phyloP scores from a whole-genome alignment of 345 rosid species.

The Hibiscus syriacus region DNA sequence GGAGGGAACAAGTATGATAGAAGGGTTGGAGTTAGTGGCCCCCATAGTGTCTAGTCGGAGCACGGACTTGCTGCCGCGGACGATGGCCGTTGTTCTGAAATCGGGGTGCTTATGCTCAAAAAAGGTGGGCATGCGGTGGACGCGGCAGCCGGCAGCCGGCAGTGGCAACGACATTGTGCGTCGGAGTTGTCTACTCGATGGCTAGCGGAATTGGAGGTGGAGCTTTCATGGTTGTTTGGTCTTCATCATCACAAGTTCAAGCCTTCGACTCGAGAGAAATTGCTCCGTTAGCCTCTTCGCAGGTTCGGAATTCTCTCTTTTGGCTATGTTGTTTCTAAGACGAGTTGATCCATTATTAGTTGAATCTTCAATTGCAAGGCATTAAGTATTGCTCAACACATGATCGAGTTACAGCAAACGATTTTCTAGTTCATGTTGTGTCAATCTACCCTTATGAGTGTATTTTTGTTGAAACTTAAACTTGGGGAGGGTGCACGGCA shows the following conservation, averaged over 20 bases:
- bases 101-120: slow-evolving; percentile 65
- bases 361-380: too few species aligned
- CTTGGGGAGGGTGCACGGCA: background rate
- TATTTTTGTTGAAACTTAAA: background rate
- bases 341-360: background rate
- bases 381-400: too few species aligned
- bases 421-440: background rate
- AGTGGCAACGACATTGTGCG: slow-evolving; percentile 72
- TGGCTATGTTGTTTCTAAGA: background rate
- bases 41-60: slow-evolving; percentile 54
- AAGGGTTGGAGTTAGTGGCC: slow-evolving; percentile 13
- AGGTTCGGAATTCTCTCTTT: slow-evolving; percentile 34
- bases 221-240: slow-evolving; percentile 71
- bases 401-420: background rate
- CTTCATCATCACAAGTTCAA: slow-evolving; percentile 40
- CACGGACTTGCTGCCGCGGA: slow-evolving; percentile 91
- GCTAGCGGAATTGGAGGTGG: slow-evolving; percentile 96
- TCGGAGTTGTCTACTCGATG: slow-evolving; percentile 85
- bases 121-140: slow-evolving; percentile 93
- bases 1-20: slow-evolving; percentile 16
- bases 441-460: background rate
- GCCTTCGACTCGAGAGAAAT: slow-evolving; percentile 95
- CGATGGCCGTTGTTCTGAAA: slow-evolving; percentile 77
- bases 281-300: slow-evolving; percentile 74
- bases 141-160: too few species aligned